These are phyloP conservation scores for Kregervanrija pseudodelftensis DNA, from an alignment of 805 yeast genomes.

Conservation along the genomic window DNA sequence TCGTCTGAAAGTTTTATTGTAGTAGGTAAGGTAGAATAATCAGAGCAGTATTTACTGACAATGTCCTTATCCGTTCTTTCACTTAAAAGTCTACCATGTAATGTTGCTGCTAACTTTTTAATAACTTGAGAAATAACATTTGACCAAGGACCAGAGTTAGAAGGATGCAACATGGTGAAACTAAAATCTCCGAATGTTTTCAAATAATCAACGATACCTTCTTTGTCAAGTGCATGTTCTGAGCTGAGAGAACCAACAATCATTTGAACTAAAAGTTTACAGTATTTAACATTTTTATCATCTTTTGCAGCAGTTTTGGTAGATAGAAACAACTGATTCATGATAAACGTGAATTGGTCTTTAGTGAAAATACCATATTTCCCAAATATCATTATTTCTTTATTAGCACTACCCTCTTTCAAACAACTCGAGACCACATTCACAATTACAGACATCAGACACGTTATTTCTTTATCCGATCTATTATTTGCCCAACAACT, in stretches of 20 bases:
- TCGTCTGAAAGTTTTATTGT: conserved; percentile 18
- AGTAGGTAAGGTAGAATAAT: conserved; percentile 16
- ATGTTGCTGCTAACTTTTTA: conserved; percentile 50
- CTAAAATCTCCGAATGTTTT: conserved; percentile 57
- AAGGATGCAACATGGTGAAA: conserved; percentile 83
- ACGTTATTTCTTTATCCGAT: conserved; percentile 46
- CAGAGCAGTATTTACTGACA: conserved; percentile 14
- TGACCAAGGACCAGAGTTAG: conserved; percentile 90
- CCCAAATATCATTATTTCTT: conserved; percentile 31
- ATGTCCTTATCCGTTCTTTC: conserved; percentile 36
- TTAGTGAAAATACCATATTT: conserved; percentile 57
- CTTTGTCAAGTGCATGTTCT: conserved; percentile 29
- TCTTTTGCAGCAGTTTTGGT: conserved; percentile 19
- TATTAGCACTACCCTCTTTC: conserved; percentile 23
- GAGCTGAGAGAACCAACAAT: conserved; percentile 62
- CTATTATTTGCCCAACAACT: conserved; percentile 62
- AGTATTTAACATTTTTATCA: conserved; percentile 20
- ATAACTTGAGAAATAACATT: conserved; percentile 57
- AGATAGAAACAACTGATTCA: conserved; percentile 41
- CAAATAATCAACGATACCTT: conserved; percentile 46
- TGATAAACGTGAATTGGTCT: conserved; percentile 52
- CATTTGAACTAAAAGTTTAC: conserved; percentile 27
- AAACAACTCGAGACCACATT: conserved; percentile 47
- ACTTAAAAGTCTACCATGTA: conserved; percentile 48
- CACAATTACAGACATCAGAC: conserved; percentile 59